Base-by-base conservation (phyloP, 192 early-diverging fungal species). In the Dissophora globulifera region DNA sequence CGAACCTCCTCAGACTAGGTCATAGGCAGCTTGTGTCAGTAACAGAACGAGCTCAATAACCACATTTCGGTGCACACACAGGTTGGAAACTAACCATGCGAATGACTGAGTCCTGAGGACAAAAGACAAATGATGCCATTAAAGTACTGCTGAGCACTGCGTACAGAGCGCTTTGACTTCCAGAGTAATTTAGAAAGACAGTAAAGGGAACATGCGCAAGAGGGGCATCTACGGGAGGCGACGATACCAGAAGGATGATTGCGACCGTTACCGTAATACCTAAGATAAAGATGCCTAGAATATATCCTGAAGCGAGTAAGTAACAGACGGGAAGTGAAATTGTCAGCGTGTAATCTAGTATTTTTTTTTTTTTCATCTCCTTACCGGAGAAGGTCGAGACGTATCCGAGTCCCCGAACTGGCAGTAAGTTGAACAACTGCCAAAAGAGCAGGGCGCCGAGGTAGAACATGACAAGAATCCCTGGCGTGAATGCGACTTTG, bases 101-200 rank as follows among this genome's bases (percentile, higher is more conserved):
- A 31, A 66, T 66, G 12, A 75, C 32, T 0, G 71, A 38, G 26
- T 75, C 71, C 38, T 75, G 71, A 1, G 62, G 71, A 40, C 71
- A 75, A 54, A 75, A 75, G 33, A 66, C 60, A 54, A 75, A 75
- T 0, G 71, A 65, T 12, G 62, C 62, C 71, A 75, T 75, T 13
- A 75, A 41, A 2, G 57, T 31, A 22, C 71, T 75, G 27, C 71
- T 66, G 9, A 75, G 40, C 15, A 20, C 25, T 4, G 71, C 62
- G n/a, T 75, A 75, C 11, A 66, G 17, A 3, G 62, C 57, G 35
- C 50, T 75, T 17, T 55, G 13, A 26, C 57, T 75, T 53, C 71
- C 71, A 40, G 71, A 75, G 45, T 75, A 75, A 30, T 75, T 66
- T 26, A 75, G 35, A 56, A 66, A 54, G 26, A 40, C 55, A 58